Base-by-base conservation (phyloP, 495 filamentous ascomycete species). In the Aspergillus carlsbadensis region DNA sequence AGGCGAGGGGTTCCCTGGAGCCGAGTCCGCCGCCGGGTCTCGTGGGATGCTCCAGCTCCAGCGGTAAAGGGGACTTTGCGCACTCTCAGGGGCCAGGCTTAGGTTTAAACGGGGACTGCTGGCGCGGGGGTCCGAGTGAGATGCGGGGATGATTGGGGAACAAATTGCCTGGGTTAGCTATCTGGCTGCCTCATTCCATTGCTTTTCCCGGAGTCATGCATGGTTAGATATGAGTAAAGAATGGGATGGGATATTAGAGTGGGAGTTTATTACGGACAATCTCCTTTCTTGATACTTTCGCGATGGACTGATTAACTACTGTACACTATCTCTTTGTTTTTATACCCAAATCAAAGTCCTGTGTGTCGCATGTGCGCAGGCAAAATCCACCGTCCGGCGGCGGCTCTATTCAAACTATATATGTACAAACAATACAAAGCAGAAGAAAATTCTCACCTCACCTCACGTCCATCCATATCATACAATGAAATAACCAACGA, bases 1-100 rank as follows among this genome's bases (percentile, higher is more conserved):
- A 80, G 60, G 77, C 79, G 26, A 75, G 78, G 54, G 72, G 73
- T 42, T 74, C 75, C 37, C 67, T 76, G 54, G 76, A 78, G 53
- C 76, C 78, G 18, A 74, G 76, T 52, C 76, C 78, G 22, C 26
- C 67, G 5, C 69, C 69, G 34, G 70, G 64, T 21, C 10, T 52
- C 14, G 18, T 51, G 40, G 46, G 34, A 31, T 49, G 39, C 42
- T 22, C 20, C 52, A 10, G 6, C 21, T 37, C 11, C 11, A 13
- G n/a, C 43, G n/a, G n/a, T n/a, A n/a, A n/a, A 29, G 8, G 3
- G 26, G 22, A 24, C 26, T 21, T 29, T 21, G 40, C 40, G 40
- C 5, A 6, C 21, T 31, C 21, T n/a, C 15, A 29, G 33, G 29
- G 17, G 13, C 2, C 10, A 35, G 15, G 14, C 26, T 31, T 2